These are phyloP conservation scores for Cryptococcus deneoformans DNA, from an alignment of 1,284 basidiomycete genomes.

Conservation along the genomic window DNA sequence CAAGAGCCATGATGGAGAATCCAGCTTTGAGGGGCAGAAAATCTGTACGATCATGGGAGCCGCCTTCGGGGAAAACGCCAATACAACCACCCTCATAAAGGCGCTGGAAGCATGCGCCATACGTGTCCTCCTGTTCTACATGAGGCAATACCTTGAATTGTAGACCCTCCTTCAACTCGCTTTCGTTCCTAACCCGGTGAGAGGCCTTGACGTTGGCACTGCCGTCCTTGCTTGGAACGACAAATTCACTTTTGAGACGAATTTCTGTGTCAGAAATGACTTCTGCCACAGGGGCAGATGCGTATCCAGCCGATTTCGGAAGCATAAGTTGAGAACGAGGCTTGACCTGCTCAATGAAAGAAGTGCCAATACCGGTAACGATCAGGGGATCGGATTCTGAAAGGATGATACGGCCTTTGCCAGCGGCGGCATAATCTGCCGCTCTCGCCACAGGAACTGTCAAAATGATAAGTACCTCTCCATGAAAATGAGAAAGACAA, in stretches of 20 bases:
- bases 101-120: slow-evolving; percentile 85
- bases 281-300: slow-evolving; percentile 79
- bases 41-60: slow-evolving; percentile 94
- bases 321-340: slow-evolving; percentile 86
- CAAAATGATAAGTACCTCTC: background rate
- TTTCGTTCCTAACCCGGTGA: slow-evolving; percentile 65
- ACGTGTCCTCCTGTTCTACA: slow-evolving; percentile 93
- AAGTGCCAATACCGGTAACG: slow-evolving; percentile 72
- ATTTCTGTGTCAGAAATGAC: slow-evolving; percentile 83
- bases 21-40: slow-evolving; percentile 93
- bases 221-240: slow-evolving; percentile 47
- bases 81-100: slow-evolving; percentile 86
- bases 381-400: slow-evolving; percentile 73
- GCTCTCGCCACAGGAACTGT: slow-evolving; percentile 91
- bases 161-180: slow-evolving; percentile 57
- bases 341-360: slow-evolving; percentile 72
- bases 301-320: slow-evolving; percentile 74
- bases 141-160: slow-evolving; percentile 76
- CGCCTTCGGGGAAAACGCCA: slow-evolving; percentile 96
- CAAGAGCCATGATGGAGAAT: slow-evolving; percentile 95
- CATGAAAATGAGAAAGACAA: background rate
- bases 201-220: slow-evolving; percentile 69
- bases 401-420: slow-evolving; percentile 69
- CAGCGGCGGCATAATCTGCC: slow-evolving; percentile 79
- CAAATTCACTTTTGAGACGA: slow-evolving; percentile 83